Evolutionary conservation across 2,329 filamentous ascomycete genomes (phyloP).

Genomic region (Ceratocystis ficicola): DNA sequence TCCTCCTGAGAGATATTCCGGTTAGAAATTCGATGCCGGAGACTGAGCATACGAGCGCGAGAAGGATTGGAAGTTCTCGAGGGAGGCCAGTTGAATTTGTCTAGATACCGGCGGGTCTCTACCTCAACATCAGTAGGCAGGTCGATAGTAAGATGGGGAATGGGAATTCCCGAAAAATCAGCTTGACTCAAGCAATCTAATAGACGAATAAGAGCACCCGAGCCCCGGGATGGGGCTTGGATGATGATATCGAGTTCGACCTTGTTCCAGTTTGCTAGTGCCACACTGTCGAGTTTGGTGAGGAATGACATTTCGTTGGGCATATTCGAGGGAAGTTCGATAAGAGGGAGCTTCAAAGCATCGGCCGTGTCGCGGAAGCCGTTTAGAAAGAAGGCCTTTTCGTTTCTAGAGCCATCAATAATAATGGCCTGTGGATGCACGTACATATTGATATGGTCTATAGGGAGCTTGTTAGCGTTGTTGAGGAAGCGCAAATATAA

Average conservation of each 20-base stretch:
- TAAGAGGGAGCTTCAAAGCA: slow-evolving; percentile 46
- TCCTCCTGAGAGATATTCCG: slow-evolving; percentile 52
- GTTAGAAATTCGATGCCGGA: slow-evolving; percentile 61
- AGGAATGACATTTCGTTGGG: slow-evolving; percentile 62
- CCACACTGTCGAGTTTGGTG: slow-evolving; percentile 58
- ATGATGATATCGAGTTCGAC: slow-evolving; percentile 72
- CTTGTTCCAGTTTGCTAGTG: slow-evolving; percentile 68
- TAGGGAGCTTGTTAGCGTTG: slow-evolving; percentile 13
- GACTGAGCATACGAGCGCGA: slow-evolving; percentile 45
- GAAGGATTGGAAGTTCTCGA: slow-evolving; percentile 29
- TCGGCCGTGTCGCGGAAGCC: slow-evolving; percentile 46
- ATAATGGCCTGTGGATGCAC: slow-evolving; percentile 68
- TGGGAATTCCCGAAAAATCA: slow-evolving; percentile 58
- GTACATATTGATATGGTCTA: slow-evolving; percentile 55
- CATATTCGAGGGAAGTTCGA: slow-evolving; percentile 57
- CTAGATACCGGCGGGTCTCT: slow-evolving; percentile 50
- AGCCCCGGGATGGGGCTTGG: slow-evolving; percentile 57
- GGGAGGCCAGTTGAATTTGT: slow-evolving; percentile 57
- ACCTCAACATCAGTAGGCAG: slow-evolving; percentile 59
- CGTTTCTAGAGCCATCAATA: slow-evolving; percentile 52
- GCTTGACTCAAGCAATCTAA: slow-evolving; percentile 62
- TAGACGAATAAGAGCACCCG: slow-evolving; percentile 63
- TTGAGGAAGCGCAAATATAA: neutral
- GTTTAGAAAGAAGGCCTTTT: slow-evolving; percentile 56
- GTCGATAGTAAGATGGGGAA: slow-evolving; percentile 73